These are phyloP conservation scores for Suillus spraguei DNA, from an alignment of 768 basidiomycete species.

Conservation along the genomic window DNA sequence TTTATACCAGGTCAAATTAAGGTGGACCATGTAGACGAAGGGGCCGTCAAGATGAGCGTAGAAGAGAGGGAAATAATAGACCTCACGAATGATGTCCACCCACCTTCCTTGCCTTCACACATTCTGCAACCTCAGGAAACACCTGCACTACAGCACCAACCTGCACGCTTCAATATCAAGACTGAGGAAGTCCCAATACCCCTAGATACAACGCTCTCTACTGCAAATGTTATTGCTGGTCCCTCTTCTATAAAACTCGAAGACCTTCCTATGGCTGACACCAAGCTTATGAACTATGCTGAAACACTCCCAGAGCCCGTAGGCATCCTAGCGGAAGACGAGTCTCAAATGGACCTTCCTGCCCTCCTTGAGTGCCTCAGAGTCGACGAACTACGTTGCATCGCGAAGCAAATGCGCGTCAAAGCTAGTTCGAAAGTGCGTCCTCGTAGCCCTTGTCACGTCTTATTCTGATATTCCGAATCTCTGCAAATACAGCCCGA, in stretches of 20 bases:
- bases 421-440: slow-evolving; percentile 37
- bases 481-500: slow-evolving; percentile 25
- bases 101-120: not conserved
- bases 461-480: not conserved
- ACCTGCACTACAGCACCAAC: not conserved
- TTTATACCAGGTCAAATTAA: slow-evolving; percentile 3
- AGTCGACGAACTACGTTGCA: slow-evolving; percentile 43
- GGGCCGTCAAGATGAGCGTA: not conserved
- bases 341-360: slow-evolving; percentile 40
- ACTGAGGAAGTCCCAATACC: not conserved
- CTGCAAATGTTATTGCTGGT: slow-evolving; percentile 3
- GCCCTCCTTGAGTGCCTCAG: slow-evolving; percentile 47
- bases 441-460: slow-evolving; percentile 1
- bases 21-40: slow-evolving; percentile 10
- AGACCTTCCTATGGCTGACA: slow-evolving; percentile 10
- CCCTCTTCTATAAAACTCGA: slow-evolving; percentile 14
- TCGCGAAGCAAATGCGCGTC: slow-evolving; percentile 49
- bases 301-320: slow-evolving; percentile 17
- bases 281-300: not conserved
- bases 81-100: not conserved
- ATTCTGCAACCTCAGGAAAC: not conserved
- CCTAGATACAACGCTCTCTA: not conserved
- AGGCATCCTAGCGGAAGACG: slow-evolving; percentile 40
- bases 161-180: not conserved
- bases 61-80: not conserved